These are phyloP conservation scores for Solanum sparsipilum DNA, from an alignment of 257 asterid species.

Conservation along the genomic window DNA sequence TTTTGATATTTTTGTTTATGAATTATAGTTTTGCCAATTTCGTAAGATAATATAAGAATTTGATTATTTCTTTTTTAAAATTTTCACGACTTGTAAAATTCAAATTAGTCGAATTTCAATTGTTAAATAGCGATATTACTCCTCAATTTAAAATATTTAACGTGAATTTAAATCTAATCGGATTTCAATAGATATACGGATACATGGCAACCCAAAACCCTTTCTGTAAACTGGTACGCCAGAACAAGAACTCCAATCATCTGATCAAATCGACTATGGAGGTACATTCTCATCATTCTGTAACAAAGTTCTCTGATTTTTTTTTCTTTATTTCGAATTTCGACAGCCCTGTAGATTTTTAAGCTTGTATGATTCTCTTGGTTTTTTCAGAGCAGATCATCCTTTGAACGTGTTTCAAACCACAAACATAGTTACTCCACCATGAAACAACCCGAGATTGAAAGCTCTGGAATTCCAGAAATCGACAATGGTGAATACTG, in stretches of 20 bases:
- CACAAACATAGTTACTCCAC: neutral
- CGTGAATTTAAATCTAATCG: too few relatives aligned
- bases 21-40: too few relatives aligned
- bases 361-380: neutral
- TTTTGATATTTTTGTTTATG: too few relatives aligned
- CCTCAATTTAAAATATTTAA: too few relatives aligned
- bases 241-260: neutral
- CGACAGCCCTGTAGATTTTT: neutral
- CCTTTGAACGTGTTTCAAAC: neutral
- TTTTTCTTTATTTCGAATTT: neutral
- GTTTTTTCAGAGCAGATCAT: neutral
- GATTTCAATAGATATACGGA: too few relatives aligned
- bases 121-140: too few relatives aligned
- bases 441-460: neutral
- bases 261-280: neutral
- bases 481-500: constrained; percentile 2
- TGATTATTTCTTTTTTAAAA: too few relatives aligned
- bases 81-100: too few relatives aligned
- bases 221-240: neutral
- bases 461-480: neutral
- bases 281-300: neutral
- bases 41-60: too few relatives aligned
- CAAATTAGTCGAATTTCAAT: too few relatives aligned
- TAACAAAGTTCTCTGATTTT: neutral
- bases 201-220: neutral